Conservation (phyloP, 2,329 filamentous ascomycete genomes). For the Grosmannia serpens region DNA sequence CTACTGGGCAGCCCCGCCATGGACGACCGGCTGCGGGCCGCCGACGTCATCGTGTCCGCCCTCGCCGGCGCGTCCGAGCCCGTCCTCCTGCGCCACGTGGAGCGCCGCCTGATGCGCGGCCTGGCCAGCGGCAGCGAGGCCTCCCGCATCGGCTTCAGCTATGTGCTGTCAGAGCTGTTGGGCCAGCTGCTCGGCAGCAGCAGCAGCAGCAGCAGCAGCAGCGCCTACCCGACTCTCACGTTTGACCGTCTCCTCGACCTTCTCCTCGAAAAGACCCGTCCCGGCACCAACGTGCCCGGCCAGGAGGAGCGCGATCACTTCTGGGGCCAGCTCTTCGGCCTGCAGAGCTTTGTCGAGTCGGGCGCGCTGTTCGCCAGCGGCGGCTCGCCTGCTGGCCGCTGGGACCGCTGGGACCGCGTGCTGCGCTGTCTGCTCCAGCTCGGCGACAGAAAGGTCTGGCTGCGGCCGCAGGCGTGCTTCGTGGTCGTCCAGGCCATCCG, state of each 20-base stretch:
- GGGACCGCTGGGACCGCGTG: conserved; percentile 54
- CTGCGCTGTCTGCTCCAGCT: conserved; percentile 63
- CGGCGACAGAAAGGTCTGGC: conserved; percentile 73
- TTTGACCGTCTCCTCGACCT: conserved; percentile 44
- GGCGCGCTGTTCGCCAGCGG: conserved; percentile 51
- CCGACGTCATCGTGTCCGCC: conserved; percentile 44
- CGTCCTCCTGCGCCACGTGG: conserved; percentile 46
- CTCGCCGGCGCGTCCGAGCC: conserved; percentile 37
- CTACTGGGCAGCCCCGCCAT: conserved; percentile 48
- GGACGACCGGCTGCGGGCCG: conserved; percentile 44
- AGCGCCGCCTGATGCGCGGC: conserved; percentile 67
- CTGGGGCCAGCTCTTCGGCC: conserved; percentile 77
- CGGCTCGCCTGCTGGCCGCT: neutral
- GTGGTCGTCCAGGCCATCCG: conserved; percentile 63
- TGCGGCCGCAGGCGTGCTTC: conserved; percentile 78
- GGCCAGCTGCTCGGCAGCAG: conserved; percentile 53
- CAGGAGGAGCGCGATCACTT: conserved; percentile 79
- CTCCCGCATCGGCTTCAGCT: conserved; percentile 76
- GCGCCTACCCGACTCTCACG: conserved; percentile 40
- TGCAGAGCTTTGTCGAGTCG: conserved; percentile 76
- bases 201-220: conserved; percentile 9
- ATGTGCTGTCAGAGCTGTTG: conserved; percentile 75
- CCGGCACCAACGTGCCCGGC: conserved; percentile 40
- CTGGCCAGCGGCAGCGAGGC: conserved; percentile 85
- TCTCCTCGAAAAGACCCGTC: conserved; percentile 42